These are phyloP conservation scores for Anthracocystis setariae DNA, from an alignment of 1,284 basidiomycete genomes.

Conservation along the genomic window DNA sequence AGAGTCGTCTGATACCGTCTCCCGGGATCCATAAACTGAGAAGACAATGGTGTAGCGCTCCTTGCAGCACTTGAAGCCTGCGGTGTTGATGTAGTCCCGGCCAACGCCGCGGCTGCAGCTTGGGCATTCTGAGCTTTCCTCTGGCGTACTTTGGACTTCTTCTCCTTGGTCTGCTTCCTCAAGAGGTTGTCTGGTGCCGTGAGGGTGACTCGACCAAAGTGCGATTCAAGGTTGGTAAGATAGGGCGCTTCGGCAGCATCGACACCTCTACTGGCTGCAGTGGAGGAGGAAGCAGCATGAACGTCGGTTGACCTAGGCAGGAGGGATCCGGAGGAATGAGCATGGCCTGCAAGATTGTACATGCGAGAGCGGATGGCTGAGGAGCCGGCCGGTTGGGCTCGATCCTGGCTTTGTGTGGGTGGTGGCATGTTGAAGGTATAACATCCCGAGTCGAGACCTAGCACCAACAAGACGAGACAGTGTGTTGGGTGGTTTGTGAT, in stretches of 20 bases:
- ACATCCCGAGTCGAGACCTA: conserved; percentile 17
- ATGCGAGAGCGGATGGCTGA: conserved; percentile 37
- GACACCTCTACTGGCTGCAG: conserved; percentile 8
- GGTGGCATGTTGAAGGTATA: conserved; percentile 17
- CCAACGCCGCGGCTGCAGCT: conserved; percentile 40
- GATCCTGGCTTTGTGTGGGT: conserved; percentile 23
- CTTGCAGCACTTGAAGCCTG: conserved; percentile 1
- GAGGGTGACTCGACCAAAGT: conserved; percentile 60
- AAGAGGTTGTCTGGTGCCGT: conserved; percentile 65
- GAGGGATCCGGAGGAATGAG: conserved; percentile 44
- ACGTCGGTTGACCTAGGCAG: conserved; percentile 42
- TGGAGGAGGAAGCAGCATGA: conserved; percentile 22
- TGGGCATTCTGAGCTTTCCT: conserved; percentile 51
- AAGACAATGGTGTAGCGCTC: conserved; percentile 10
- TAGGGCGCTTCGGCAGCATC: conserved; percentile 54
- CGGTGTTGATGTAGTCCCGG: conserved; percentile 14
- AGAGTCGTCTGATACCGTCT: conserved; percentile 34
- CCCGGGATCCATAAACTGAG: conserved; percentile 29
- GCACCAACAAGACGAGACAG: not conserved
- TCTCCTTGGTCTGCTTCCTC: conserved; percentile 57
- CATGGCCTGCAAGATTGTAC: conserved; percentile 47
- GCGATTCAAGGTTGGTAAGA: conserved; percentile 57
- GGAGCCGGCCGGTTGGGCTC: conserved; percentile 4
- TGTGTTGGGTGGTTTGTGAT: not conserved
- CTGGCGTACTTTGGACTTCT: conserved; percentile 48